These are phyloP conservation scores for Salix brachista DNA, from an alignment of 345 rosid species.

Conservation along the genomic window DNA sequence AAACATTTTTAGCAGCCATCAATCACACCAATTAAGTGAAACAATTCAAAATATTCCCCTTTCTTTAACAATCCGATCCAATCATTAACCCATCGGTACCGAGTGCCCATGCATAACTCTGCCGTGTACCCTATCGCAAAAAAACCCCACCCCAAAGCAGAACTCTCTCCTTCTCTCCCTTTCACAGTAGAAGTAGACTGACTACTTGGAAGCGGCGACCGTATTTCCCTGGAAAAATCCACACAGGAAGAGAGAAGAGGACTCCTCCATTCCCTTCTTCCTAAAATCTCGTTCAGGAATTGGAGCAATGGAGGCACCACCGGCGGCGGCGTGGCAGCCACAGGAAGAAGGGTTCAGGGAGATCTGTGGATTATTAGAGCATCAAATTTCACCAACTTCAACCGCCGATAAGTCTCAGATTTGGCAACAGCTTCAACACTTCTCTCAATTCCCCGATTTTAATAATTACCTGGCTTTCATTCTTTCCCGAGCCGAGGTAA, in stretches of 20 bases:
- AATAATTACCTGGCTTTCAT: conserved; percentile 92
- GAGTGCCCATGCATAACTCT: neutral
- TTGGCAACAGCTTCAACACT: conserved; percentile 90
- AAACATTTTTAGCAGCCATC: neutral
- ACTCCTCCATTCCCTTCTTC: neutral
- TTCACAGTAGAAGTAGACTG: neutral
- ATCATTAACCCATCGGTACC: neutral
- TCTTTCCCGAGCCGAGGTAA: conserved; percentile 83
- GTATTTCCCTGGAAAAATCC: neutral
- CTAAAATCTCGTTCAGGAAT: neutral
- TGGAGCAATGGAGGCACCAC: conserved; percentile 25
- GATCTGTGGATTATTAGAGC: conserved; percentile 80
- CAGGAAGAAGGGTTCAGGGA: conserved; percentile 73
- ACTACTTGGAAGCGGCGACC: neutral
- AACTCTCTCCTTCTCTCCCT: neutral
- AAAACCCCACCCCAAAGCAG: neutral
- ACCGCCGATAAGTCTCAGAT: conserved; percentile 83
- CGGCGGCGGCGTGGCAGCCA: conserved; percentile 71
- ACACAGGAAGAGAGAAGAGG: neutral
- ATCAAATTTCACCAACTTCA: conserved; percentile 85
- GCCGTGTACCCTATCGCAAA: neutral
- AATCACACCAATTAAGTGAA: neutral
- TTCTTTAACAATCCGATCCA: neutral
- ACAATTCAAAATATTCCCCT: neutral
- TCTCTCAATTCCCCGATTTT: conserved; percentile 91